A percentile compares a stretch with the other conserved stretches of the same genome.
These are phyloP conservation scores for Suillus clintonianus DNA, from an alignment of 768 basidiomycete species.

Conservation along the genomic window DNA sequence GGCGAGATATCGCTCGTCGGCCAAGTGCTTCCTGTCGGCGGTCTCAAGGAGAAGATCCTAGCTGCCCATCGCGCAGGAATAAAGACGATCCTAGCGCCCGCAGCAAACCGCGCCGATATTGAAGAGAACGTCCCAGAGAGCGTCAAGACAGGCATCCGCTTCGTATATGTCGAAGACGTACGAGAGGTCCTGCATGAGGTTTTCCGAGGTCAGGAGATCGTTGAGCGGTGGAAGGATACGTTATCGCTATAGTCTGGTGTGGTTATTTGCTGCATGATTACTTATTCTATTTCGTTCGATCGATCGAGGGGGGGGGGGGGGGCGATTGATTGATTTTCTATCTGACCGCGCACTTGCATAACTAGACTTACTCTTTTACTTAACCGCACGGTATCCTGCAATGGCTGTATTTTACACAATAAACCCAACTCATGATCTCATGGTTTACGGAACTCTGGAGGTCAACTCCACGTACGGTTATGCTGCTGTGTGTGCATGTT, in stretches of 20 bases:
- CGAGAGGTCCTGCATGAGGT: constrained; percentile 87
- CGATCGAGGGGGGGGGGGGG: background rate
- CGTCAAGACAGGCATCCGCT: constrained; percentile 92
- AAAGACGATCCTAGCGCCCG: constrained; percentile 86
- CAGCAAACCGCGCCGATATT: constrained; percentile 89
- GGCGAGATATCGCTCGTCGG: constrained; percentile 97
- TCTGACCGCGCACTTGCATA: constrained; percentile 9
- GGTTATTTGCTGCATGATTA: background rate
- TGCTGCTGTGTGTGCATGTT: background rate
- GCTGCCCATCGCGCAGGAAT: constrained; percentile 97
- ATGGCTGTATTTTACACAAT: constrained; percentile 7
- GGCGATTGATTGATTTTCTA: background rate
- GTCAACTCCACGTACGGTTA: too few species aligned
- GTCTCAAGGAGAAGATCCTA: constrained; percentile 93
- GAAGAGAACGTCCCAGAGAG: constrained; percentile 97
- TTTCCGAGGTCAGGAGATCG: constrained; percentile 63
- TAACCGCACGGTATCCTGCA: background rate
- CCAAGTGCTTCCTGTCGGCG: constrained; percentile 94
- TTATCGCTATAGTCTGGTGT: constrained; percentile 29
- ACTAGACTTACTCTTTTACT: constrained; percentile 5
- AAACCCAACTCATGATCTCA: constrained; percentile 6
- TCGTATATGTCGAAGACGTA: constrained; percentile 95
- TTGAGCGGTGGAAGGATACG: constrained; percentile 71
- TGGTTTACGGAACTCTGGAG: background rate
- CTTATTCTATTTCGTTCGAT: constrained; percentile 8